These are phyloP conservation scores for Tripterygium wilfordii DNA, from an alignment of 177 flowering plant genomes.

Conservation along the genomic window DNA sequence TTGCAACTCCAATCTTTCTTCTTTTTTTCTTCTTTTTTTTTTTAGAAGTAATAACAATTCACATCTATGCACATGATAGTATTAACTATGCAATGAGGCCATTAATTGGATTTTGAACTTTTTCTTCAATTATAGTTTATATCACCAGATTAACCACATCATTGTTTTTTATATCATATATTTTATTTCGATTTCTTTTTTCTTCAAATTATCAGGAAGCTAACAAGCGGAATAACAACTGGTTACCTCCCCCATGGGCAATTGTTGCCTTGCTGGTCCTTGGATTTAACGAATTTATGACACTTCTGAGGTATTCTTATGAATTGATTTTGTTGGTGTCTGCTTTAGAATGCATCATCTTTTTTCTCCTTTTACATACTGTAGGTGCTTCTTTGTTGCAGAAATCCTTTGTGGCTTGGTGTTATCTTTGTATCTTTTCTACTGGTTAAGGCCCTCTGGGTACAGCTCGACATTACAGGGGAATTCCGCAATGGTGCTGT, in stretches of 20 bases:
- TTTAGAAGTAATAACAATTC: too few relatives aligned
- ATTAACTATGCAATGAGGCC: too few relatives aligned
- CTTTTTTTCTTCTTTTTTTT: too few relatives aligned
- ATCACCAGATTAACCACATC: too few relatives aligned
- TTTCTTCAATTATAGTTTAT: too few relatives aligned
- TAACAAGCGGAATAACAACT: constrained; percentile 38
- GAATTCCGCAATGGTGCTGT: constrained; percentile 93
- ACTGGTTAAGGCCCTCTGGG: constrained; percentile 82
- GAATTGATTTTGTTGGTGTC: neutral
- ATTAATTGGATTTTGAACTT: too few relatives aligned
- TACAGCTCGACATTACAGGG: constrained; percentile 76
- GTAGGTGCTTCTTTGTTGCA: constrained; percentile 22
- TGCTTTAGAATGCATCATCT: neutral
- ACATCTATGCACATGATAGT: too few relatives aligned
- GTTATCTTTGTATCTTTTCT: constrained; percentile 69
- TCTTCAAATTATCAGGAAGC: constrained; percentile 43
- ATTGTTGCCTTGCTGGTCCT: constrained; percentile 42
- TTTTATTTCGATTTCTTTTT: neutral
- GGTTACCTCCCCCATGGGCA: constrained; percentile 74
- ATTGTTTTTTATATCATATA: neutral
- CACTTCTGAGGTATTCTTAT: constrained; percentile 37
- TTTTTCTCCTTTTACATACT: constrained; percentile 6
- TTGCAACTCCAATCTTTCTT: too few relatives aligned
- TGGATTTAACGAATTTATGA: constrained; percentile 62
- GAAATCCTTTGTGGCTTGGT: constrained; percentile 82